A percentile compares a stretch with the other conserved stretches of the same genome.
These are phyloP conservation scores for Cercospora janseana DNA, from an alignment of 2,329 filamentous ascomycete species.

Conservation along the genomic window DNA sequence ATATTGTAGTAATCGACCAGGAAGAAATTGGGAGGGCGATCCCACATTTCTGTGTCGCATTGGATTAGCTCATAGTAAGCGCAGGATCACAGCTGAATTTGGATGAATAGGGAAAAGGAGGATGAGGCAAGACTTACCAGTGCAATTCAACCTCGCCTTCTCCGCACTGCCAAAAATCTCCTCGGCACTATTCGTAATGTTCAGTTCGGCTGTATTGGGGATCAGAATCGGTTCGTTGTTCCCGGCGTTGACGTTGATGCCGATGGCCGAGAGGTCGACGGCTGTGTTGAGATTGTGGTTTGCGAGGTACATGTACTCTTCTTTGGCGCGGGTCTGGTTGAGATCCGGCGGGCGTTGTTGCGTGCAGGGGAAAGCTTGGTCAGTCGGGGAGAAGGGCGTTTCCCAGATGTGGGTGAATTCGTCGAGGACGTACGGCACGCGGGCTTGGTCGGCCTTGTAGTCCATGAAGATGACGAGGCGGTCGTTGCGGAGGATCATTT, in stretches of 20 bases:
- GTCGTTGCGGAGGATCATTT: slow-evolving; percentile 66
- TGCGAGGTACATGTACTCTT: slow-evolving; percentile 70
- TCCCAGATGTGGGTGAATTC: slow-evolving; percentile 90
- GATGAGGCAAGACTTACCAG: slow-evolving; percentile 38
- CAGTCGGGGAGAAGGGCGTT: slow-evolving; percentile 75
- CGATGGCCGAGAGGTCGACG: slow-evolving; percentile 56
- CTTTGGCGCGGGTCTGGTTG: slow-evolving; percentile 48
- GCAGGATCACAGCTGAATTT: not conserved
- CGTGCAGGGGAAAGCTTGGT: slow-evolving; percentile 71
- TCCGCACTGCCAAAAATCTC: slow-evolving; percentile 66
- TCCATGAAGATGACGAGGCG: slow-evolving; percentile 80
- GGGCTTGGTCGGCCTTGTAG: slow-evolving; percentile 75
- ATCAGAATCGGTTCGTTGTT: slow-evolving; percentile 58
- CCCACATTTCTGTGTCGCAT: slow-evolving; percentile 53
- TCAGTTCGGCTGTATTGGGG: slow-evolving; percentile 67
- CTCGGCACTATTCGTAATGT: slow-evolving; percentile 66
- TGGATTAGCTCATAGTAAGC: not conserved
- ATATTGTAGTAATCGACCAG: slow-evolving; percentile 84
- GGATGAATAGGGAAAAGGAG: not conserved
- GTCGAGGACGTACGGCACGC: slow-evolving; percentile 80
- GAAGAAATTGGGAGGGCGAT: slow-evolving; percentile 70
- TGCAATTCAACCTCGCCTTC: slow-evolving; percentile 61
- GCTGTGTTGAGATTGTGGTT: slow-evolving; percentile 91
- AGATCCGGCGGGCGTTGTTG: slow-evolving; percentile 73
- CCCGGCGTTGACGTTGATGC: slow-evolving; percentile 53